Evolutionary conservation across 2,329 filamentous ascomycete genomes (phyloP), one percentile per base, ranked within the genome.

Genomic region (Alternaria ventricosa): DNA sequence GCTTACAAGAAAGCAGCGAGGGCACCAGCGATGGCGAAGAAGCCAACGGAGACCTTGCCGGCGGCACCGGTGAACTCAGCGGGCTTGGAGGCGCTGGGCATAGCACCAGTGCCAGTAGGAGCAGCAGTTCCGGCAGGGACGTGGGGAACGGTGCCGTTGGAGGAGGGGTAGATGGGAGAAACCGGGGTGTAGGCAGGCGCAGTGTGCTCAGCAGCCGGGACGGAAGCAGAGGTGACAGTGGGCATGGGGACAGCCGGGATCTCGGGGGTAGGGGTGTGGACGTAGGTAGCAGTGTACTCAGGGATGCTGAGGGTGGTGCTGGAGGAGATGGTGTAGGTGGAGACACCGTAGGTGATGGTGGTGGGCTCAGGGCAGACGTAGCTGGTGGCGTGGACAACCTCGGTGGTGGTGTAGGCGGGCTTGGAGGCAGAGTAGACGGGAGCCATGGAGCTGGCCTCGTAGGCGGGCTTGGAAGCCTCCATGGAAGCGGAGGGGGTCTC

Each of bases 11-110:
- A 73, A 75, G 77, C 77, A 67, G 75, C 78, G 56, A 76, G 83
- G 68, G 85, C 80, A 79, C 83, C 86, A 73, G 85, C 80, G 70
- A 87, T 78, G 75, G 83, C 85, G 63, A 84, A 82, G 66, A 88
- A 79, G 72, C 83, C 84, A 63, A 83, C 84, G 74, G 84, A 84
- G 64, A 79, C 81, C 79, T 84, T 83, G 75, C 81, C 80, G 73
- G 84, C 85, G 72, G 83, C 86, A 60, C 84, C 86, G 63, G 84
- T 86, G 83, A 82, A 86, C 69, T 75, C 67, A 57, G 61, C 6
- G 50, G 71, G 64, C 69, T 73, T 71, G 75, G 71, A 66, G 74
- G 71, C 59, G 75, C 72, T 64, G 74, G 75, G 67, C 69, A 69
- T 33, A 70, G 55, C 58, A 49, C 71, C 70, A 51, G 67, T 73